phyloP scores from a whole-genome alignment of 169 alveolate genomes.

The Plasmodium inui region DNA sequence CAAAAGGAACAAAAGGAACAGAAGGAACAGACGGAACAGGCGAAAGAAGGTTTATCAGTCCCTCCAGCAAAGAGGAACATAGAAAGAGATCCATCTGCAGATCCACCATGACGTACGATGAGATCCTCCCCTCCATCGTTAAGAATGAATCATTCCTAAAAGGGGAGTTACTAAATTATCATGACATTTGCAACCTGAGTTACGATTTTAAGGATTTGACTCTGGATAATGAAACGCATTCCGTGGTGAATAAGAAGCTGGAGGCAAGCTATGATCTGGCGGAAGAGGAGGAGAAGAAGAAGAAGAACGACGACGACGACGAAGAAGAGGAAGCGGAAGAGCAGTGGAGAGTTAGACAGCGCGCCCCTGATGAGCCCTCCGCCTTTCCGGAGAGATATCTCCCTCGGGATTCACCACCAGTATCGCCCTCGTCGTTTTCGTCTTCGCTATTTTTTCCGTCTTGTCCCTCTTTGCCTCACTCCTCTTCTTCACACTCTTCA shows the following conservation, averaged over 20 bases:
- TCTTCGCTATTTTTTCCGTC: background rate
- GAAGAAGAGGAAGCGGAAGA: too few species aligned
- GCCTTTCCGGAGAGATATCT: background rate
- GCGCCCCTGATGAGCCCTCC: background rate
- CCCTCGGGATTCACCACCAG: background rate
- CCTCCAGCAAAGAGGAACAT: background rate
- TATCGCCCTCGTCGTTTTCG: background rate
- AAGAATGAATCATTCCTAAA: constrained; percentile 23
- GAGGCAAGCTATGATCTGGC: background rate
- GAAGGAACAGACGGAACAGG: background rate
- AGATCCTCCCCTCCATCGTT: background rate
- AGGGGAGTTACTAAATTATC: constrained; percentile 35
- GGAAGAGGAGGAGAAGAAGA: background rate
- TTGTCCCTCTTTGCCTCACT: too few species aligned
- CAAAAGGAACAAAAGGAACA: too few species aligned
- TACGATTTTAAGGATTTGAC: constrained; percentile 18
- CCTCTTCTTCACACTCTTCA: background rate
- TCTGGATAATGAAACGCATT: constrained; percentile 24
- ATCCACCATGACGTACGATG: background rate
- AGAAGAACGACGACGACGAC: too few species aligned
- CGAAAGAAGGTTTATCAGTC: background rate
- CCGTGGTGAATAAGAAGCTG: background rate
- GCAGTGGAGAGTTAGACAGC: background rate
- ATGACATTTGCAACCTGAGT: constrained; percentile 31
- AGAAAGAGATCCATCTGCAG: background rate